Evolutionary conservation across 2,329 filamentous ascomycete species (phyloP).

Genomic region (Cladophialophora psammophila): DNA sequence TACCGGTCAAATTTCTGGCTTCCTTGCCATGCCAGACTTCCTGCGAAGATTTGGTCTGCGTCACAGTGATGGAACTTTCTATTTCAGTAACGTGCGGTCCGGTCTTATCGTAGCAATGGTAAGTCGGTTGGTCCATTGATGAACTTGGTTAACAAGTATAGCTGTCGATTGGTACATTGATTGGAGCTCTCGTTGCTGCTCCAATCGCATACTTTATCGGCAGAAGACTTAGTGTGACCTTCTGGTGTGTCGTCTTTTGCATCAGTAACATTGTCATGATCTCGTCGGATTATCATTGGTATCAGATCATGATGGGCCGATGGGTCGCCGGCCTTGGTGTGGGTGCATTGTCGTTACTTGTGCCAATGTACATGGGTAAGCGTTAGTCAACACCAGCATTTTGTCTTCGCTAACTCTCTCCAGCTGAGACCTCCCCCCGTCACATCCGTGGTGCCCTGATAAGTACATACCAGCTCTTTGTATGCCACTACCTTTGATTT

Average conservation of each 20-base stretch:
- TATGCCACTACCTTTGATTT: constrained; percentile 45
- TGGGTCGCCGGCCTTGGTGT: constrained; percentile 54
- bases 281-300: constrained; percentile 63
- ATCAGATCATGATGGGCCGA: constrained; percentile 68
- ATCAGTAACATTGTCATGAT: constrained; percentile 56
- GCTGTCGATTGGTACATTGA: constrained; percentile 79
- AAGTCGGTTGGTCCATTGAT: constrained; percentile 23
- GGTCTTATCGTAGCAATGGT: constrained; percentile 54
- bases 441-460: constrained; percentile 56
- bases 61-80: constrained; percentile 47
- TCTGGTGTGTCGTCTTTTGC: constrained; percentile 51
- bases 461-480: constrained; percentile 56
- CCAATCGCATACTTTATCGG: constrained; percentile 55
- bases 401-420: constrained; percentile 23
- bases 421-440: constrained; percentile 53
- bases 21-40: constrained; percentile 52
- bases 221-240: constrained; percentile 51
- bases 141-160: constrained; percentile 10
- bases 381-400: not conserved
- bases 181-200: constrained; percentile 66
- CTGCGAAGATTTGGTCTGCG: constrained; percentile 50
- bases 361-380: constrained; percentile 52
- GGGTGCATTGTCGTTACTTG: constrained; percentile 52
- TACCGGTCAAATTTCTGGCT: constrained; percentile 56
- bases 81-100: constrained; percentile 52